A percentile compares a stretch with the other conserved stretches of the same genome.
phyloP scores from a whole-genome alignment of 768 basidiomycete genomes.

The Termitomyces sp. region DNA sequence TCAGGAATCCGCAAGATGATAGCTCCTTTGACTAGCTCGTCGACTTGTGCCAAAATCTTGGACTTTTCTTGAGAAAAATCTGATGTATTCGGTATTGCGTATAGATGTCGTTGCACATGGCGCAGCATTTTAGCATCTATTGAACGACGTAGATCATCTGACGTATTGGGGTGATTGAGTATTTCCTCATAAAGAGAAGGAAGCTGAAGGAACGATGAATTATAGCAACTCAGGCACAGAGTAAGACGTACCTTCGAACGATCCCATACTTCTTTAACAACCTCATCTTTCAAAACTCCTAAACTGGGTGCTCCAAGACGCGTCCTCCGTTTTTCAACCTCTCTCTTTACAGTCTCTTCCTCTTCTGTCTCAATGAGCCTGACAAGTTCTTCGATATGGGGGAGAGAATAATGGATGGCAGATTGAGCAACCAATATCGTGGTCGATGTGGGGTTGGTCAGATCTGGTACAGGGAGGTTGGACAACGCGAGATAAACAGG shows the following conservation, averaged over 20 bases:
- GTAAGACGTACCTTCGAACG: constrained; percentile 51
- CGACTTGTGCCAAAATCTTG: constrained; percentile 57
- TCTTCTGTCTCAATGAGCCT: constrained; percentile 64
- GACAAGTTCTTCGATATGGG: constrained; percentile 71
- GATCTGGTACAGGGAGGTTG: constrained; percentile 68
- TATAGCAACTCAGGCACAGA: neutral
- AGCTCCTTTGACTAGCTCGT: constrained; percentile 71
- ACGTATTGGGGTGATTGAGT: constrained; percentile 76
- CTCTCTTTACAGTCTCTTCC: constrained; percentile 50
- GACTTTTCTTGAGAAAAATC: constrained; percentile 40
- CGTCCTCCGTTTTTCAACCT: constrained; percentile 75
- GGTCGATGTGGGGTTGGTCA: constrained; percentile 69
- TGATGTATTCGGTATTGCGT: constrained; percentile 48
- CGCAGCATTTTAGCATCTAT: constrained; percentile 76
- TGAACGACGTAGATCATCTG: constrained; percentile 74
- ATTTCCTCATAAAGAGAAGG: constrained; percentile 74
- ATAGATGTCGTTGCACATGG: constrained; percentile 60
- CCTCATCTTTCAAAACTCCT: constrained; percentile 58
- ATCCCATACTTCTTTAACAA: constrained; percentile 63
- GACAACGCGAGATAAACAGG: constrained; percentile 60
- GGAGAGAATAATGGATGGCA: constrained; percentile 69
- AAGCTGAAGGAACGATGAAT: constrained; percentile 43
- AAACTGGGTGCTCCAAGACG: constrained; percentile 68
- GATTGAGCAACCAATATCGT: constrained; percentile 56
- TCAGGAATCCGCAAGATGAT: constrained; percentile 76